A percentile compares a stretch with the other conserved stretches of the same genome.
These are phyloP conservation scores for Umbelopsis ramanniana DNA, from an alignment of 192 early-diverging fungal genomes.

Conservation along the genomic window DNA sequence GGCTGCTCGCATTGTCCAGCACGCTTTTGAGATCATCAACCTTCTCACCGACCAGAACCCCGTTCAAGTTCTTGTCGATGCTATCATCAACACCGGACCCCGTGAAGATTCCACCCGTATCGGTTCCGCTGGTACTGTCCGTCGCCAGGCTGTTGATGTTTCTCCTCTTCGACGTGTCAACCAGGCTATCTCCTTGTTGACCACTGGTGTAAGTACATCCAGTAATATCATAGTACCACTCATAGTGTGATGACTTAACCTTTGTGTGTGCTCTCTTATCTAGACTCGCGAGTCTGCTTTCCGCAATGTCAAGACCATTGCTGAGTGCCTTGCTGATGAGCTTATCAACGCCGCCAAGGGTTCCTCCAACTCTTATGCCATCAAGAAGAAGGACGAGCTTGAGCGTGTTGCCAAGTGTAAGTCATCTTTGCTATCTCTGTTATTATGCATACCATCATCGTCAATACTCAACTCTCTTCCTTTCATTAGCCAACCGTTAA, in stretches of 20 bases:
- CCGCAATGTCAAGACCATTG: slow-evolving; percentile 99
- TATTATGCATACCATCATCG: background rate
- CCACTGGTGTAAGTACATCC: slow-evolving; percentile 68
- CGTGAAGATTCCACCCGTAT: slow-evolving; percentile 99
- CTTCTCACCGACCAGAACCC: slow-evolving; percentile 98
- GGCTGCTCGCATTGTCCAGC: slow-evolving; percentile 98
- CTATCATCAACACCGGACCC: slow-evolving; percentile 99
- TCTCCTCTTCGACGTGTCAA: slow-evolving; percentile 98
- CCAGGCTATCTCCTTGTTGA: slow-evolving; percentile 93
- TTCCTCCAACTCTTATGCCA: slow-evolving; percentile 99
- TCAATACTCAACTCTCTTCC: background rate
- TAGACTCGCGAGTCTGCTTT: slow-evolving; percentile 94
- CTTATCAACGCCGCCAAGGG: slow-evolving; percentile 98
- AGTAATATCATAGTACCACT: background rate
- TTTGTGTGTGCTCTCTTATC: background rate
- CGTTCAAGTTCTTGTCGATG: slow-evolving; percentile 97
- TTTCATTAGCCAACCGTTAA: slow-evolving; percentile 16
- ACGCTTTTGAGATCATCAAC: slow-evolving; percentile 99
- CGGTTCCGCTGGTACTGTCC: slow-evolving; percentile 96
- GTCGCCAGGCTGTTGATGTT: slow-evolving; percentile 99
- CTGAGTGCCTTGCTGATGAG: slow-evolving; percentile 99
- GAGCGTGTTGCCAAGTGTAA: slow-evolving; percentile 84
- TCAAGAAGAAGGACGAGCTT: slow-evolving; percentile 99
- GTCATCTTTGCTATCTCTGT: slow-evolving; percentile 14
- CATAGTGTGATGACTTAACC: too few relatives aligned